Percentiles rank a stretch among this genome's conserved stretches.
Evolutionary conservation across 495 filamentous ascomycete genomes (phyloP).

Genomic region (Trichoderma orchidacearum): DNA sequence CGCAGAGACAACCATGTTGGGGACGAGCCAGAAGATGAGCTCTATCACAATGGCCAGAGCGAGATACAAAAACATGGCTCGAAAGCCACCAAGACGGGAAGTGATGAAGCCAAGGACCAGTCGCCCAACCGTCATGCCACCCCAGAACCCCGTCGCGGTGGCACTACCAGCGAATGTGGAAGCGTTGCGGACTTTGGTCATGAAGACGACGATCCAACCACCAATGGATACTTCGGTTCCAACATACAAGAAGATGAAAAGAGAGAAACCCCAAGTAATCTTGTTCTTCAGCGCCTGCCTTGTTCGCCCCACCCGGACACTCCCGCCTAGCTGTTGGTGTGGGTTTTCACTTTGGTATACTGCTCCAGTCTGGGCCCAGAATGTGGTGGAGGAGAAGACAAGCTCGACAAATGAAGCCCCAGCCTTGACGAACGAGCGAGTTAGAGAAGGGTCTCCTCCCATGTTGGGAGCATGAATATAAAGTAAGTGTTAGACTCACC

Average conservation of each 20-base stretch:
- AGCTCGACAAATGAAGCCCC: slow-evolving; percentile 51
- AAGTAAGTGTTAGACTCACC: no score
- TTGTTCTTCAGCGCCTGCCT: slow-evolving; percentile 15
- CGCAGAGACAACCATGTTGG: slow-evolving; percentile 59
- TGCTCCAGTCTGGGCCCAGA: slow-evolving; percentile 53
- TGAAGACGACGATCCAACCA: slow-evolving; percentile 80
- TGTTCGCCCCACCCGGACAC: slow-evolving; percentile 17
- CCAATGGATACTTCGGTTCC: slow-evolving; percentile 73
- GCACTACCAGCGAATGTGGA: slow-evolving; percentile 59
- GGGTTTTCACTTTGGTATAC: slow-evolving; percentile 35
- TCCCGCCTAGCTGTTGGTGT: slow-evolving; percentile 14
- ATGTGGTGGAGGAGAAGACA: slow-evolving; percentile 34
- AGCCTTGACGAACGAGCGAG: slow-evolving; percentile 18
- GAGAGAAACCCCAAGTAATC: slow-evolving; percentile 61
- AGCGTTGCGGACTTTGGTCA: slow-evolving; percentile 62
- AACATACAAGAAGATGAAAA: slow-evolving; percentile 70
- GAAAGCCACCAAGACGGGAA: slow-evolving; percentile 56
- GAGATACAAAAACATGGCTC: slow-evolving; percentile 44
- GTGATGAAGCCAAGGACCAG: slow-evolving; percentile 58
- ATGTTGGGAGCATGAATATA: no score
- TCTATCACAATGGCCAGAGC: slow-evolving; percentile 52
- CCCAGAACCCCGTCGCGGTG: slow-evolving; percentile 79
- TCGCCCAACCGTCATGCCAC: slow-evolving; percentile 62
- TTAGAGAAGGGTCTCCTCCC: no score
- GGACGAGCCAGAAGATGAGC: slow-evolving; percentile 72